phyloP scores from a whole-genome alignment of 805 yeast genomes.

The Candida verbasci region DNA sequence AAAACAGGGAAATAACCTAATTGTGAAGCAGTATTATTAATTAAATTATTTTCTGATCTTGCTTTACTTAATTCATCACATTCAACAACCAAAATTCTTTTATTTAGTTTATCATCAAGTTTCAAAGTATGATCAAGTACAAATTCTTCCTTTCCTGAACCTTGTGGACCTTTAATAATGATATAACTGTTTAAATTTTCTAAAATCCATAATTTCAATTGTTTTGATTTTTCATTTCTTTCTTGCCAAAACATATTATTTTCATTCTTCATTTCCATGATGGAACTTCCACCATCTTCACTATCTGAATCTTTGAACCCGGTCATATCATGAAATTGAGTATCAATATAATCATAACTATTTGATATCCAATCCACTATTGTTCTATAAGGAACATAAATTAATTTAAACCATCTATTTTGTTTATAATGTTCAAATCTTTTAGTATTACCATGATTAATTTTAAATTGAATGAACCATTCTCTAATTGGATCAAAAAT shows the following conservation, averaged over 20 bases:
- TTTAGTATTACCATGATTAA: slow-evolving; percentile 55
- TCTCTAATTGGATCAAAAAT: slow-evolving; percentile 92
- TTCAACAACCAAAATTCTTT: slow-evolving; percentile 63
- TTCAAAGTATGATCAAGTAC: slow-evolving; percentile 64
- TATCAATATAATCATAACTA: slow-evolving; percentile 35
- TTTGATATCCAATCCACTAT: slow-evolving; percentile 22
- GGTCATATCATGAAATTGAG: slow-evolving; percentile 9
- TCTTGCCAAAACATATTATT: slow-evolving; percentile 60
- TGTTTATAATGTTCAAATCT: slow-evolving; percentile 46
- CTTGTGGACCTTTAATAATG: slow-evolving; percentile 87
- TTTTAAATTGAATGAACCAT: slow-evolving; percentile 68
- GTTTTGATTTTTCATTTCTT: slow-evolving; percentile 61
- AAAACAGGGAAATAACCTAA: slow-evolving; percentile 92
- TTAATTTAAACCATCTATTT: slow-evolving; percentile 21
- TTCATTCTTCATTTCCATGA: slow-evolving; percentile 14
- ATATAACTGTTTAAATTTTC: slow-evolving; percentile 92
- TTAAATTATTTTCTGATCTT: slow-evolving; percentile 65
- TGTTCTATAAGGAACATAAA: slow-evolving; percentile 24
- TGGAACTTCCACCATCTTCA: neutral
- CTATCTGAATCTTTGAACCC: slow-evolving; percentile 3
- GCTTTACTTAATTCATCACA: slow-evolving; percentile 74
- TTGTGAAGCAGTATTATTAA: slow-evolving; percentile 66
- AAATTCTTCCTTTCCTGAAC: slow-evolving; percentile 86
- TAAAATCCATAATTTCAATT: slow-evolving; percentile 70
- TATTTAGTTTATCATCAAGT: slow-evolving; percentile 38